Conservation (phyloP, 768 basidiomycete species). For the Mycena epipterygia region DNA sequence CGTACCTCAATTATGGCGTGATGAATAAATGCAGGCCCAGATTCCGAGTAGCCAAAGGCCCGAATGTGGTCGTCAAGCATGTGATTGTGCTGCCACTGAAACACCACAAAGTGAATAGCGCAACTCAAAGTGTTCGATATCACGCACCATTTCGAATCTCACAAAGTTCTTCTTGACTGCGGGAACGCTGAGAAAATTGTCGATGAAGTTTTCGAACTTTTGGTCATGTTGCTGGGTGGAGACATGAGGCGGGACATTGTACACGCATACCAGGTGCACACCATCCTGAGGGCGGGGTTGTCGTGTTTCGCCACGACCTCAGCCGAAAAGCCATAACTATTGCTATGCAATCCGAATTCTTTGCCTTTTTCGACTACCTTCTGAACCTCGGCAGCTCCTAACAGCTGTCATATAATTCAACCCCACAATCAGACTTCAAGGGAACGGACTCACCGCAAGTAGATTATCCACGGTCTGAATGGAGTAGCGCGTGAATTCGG, state of each 20-base stretch:
- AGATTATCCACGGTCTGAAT: too few species aligned
- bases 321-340: neutral
- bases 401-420: constrained; percentile 2
- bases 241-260: constrained; percentile 16
- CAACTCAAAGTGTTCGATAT: neutral
- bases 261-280: constrained; percentile 9
- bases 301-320: constrained; percentile 12
- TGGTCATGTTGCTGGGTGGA: constrained; percentile 5
- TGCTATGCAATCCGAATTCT: neutral
- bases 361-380: constrained; percentile 11
- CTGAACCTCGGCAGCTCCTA: constrained; percentile 8
- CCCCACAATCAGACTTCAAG: too few species aligned
- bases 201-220: constrained; percentile 11
- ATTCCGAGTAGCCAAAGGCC: constrained; percentile 4
- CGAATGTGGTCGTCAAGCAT: constrained; percentile 2
- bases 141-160: constrained; percentile 12
- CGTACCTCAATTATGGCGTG: constrained; percentile 1
- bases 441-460: too few species aligned
- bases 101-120: neutral
- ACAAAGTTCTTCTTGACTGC: constrained; percentile 11
- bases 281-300: constrained; percentile 14
- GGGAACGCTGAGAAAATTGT: constrained; percentile 4
- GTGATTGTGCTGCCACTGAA: constrained; percentile 5
- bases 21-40: neutral
- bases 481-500: too few species aligned